Evolutionary conservation across 257 asterid species (phyloP).

Genomic region (Nicotiana benthamiana): DNA sequence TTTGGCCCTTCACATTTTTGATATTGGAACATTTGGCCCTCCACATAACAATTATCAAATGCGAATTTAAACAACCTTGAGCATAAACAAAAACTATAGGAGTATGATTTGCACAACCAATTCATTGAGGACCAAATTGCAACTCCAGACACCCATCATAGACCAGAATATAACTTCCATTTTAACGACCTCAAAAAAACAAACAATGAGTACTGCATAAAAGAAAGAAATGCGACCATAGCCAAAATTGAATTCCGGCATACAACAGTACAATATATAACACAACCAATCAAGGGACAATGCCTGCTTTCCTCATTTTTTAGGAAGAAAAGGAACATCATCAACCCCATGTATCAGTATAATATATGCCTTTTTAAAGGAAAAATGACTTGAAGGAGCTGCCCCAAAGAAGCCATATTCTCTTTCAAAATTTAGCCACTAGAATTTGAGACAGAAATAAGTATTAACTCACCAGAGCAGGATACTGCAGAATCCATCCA

Average conservation of each 20-base stretch:
- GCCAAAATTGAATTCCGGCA: background rate
- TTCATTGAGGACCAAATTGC: background rate
- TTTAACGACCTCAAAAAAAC: background rate
- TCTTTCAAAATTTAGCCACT: background rate
- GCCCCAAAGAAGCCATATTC: background rate
- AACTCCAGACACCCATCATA: background rate
- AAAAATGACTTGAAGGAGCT: background rate
- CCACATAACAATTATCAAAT: background rate
- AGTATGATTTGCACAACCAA: background rate
- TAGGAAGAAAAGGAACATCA: background rate
- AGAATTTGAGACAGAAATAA: background rate
- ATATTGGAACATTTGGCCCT: background rate
- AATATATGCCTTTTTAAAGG: background rate
- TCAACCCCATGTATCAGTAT: background rate
- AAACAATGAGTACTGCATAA: background rate
- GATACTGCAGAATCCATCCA: constrained; percentile 74
- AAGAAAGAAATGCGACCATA: background rate
- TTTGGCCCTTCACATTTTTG: background rate
- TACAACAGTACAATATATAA: background rate
- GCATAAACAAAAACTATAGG: background rate
- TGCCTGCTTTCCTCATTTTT: background rate
- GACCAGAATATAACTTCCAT: background rate
- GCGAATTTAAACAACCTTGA: background rate
- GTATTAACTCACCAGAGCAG: constrained; percentile 42
- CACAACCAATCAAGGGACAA: background rate